phyloP scores from a whole-genome alignment of 306 rosid genomes.

The Alnus rubra region DNA sequence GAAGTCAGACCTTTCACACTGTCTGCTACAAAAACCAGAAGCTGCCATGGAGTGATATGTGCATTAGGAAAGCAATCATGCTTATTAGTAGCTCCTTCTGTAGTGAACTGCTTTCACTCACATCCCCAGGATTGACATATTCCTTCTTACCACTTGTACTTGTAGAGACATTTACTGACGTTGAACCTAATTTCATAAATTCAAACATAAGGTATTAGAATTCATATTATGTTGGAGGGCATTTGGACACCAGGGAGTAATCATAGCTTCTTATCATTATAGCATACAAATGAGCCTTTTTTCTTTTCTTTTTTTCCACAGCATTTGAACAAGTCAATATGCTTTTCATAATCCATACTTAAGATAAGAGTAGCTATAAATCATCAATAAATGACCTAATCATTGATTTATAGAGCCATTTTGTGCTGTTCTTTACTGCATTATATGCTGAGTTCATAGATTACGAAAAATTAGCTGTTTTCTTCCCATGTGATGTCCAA shows the following conservation, averaged over 20 bases:
- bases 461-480: conserved; percentile 8
- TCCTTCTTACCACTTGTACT: conserved; percentile 61
- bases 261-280: not conserved
- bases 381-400: no score
- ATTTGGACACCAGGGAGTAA: not conserved
- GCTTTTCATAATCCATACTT: not conserved
- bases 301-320: no score
- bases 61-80: conserved; percentile 48
- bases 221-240: not conserved
- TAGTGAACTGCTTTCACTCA: conserved; percentile 49
- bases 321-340: not conserved
- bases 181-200: conserved; percentile 55
- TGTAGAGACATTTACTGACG: conserved; percentile 81
- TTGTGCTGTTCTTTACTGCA: not conserved
- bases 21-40: conserved; percentile 49
- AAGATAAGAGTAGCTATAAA: no score
- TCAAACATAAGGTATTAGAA: conserved; percentile 22
- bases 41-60: conserved; percentile 38
- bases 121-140: conserved; percentile 71
- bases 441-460: not conserved
- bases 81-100: conserved; percentile 28
- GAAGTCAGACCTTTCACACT: conserved; percentile 2
- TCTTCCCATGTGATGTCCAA: conserved; percentile 4
- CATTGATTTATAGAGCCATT: not conserved
- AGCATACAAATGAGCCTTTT: no score